phyloP scores from a whole-genome alignment of 106 monocot genomes.

The Dactylorhiza incarnata region DNA sequence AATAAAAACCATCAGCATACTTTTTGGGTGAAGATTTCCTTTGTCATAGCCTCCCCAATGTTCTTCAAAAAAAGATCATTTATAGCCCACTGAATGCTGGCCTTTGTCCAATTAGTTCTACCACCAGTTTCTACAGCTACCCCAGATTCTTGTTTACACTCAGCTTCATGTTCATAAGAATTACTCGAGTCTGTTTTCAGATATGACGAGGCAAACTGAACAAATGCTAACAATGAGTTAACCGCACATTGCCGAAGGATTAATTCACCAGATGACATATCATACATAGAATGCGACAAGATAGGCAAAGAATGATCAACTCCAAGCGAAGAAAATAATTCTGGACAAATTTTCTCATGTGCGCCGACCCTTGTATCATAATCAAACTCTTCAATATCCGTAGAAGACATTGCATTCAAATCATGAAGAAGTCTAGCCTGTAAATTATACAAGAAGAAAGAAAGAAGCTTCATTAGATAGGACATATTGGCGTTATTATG shows the following conservation, averaged over 20 bases:
- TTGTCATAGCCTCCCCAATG: slow-evolving; percentile 70
- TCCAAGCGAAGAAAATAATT: slow-evolving; percentile 38
- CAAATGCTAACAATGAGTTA: slow-evolving; percentile 53
- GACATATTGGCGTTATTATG: background rate
- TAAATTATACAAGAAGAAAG: background rate
- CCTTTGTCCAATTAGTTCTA: slow-evolving; percentile 35
- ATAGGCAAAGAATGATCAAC: slow-evolving; percentile 51
- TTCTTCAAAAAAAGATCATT: slow-evolving; percentile 43
- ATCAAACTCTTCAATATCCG: slow-evolving; percentile 71
- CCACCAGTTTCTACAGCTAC: background rate
- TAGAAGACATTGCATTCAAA: slow-evolving; percentile 66
- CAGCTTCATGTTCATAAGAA: background rate
- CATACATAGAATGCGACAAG: slow-evolving; percentile 77
- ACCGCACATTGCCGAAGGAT: slow-evolving; percentile 82
- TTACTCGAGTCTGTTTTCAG: background rate
- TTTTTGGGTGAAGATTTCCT: slow-evolving; percentile 66
- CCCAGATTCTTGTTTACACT: background rate
- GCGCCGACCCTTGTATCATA: slow-evolving; percentile 75
- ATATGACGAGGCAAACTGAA: slow-evolving; percentile 43
- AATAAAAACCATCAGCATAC: slow-evolving; percentile 13
- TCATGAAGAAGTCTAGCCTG: slow-evolving; percentile 65
- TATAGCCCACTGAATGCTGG: slow-evolving; percentile 39
- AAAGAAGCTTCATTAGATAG: background rate
- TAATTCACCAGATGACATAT: slow-evolving; percentile 76
- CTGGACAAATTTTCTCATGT: slow-evolving; percentile 40